Conservation (phyloP, 106 monocot species). For the Acanthochlamys bracteata region DNA sequence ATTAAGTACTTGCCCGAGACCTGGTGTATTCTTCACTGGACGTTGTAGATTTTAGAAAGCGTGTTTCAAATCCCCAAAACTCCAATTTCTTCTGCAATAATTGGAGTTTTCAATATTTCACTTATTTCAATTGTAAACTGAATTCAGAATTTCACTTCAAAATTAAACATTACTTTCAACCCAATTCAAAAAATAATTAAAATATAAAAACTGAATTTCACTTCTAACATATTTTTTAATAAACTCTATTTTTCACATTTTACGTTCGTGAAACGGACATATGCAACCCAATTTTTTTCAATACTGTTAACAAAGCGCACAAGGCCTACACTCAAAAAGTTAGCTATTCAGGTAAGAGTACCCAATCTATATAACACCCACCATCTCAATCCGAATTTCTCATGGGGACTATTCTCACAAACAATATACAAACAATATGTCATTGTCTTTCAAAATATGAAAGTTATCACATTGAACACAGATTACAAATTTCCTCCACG, state of each 20-base stretch:
- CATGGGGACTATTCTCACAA: too few relatives aligned
- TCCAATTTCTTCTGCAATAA: conserved; percentile 27
- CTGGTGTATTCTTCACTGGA: conserved; percentile 28
- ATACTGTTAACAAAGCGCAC: background rate
- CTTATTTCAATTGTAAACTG: background rate
- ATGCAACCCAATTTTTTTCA: background rate
- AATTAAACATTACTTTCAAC: background rate
- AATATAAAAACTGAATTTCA: too few relatives aligned
- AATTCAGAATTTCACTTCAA: background rate
- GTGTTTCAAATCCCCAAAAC: conserved; percentile 36
- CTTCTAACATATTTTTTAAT: too few relatives aligned
- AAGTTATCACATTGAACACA: too few relatives aligned
- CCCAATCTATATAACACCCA: background rate
- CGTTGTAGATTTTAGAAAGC: conserved; percentile 3
- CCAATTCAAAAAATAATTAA: too few relatives aligned
- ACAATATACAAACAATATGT: background rate
- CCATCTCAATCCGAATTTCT: too few relatives aligned
- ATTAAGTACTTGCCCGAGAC: conserved; percentile 32
- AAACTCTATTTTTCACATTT: background rate
- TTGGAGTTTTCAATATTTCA: conserved; percentile 25
- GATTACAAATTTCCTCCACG: too few relatives aligned
- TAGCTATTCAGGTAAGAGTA: background rate
- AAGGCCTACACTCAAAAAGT: background rate
- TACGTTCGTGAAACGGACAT: background rate
- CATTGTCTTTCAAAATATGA: background rate